A percentile compares a stretch with the other conserved stretches of the same genome.
phyloP scores from a whole-genome alignment of 768 basidiomycete genomes.

The Agaricus subrufescens region DNA sequence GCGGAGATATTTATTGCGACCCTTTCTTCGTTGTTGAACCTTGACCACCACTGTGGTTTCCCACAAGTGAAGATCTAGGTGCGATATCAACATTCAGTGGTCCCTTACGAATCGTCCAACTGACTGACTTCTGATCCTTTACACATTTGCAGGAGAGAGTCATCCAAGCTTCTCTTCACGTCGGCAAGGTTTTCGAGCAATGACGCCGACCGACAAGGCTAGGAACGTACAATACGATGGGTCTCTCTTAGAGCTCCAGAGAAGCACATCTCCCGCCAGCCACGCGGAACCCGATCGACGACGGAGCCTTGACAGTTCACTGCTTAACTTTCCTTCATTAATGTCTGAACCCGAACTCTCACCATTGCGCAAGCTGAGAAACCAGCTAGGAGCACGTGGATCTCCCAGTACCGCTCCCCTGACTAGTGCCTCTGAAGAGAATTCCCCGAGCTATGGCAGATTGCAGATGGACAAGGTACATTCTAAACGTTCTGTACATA shows the following conservation, averaged over 20 bases:
- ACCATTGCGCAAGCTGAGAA: slow-evolving; percentile 2
- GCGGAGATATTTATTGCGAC: too few relatives aligned
- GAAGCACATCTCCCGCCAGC: background rate
- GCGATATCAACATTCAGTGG: too few relatives aligned
- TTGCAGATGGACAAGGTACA: background rate
- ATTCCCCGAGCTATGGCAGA: background rate
- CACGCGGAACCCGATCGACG: background rate
- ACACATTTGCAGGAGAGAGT: too few relatives aligned
- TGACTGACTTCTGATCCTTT: too few relatives aligned
- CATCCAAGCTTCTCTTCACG: too few relatives aligned
- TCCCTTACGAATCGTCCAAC: too few relatives aligned
- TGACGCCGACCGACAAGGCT: too few relatives aligned
- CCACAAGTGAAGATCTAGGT: too few relatives aligned
- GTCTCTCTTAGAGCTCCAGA: background rate
- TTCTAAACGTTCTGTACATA: background rate
- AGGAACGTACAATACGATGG: too few relatives aligned
- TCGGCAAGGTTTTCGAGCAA: too few relatives aligned
- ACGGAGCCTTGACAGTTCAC: background rate
- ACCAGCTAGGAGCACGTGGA: slow-evolving; percentile 1
- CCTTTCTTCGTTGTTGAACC: too few relatives aligned
- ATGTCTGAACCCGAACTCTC: slow-evolving; percentile 5
- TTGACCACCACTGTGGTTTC: too few relatives aligned
- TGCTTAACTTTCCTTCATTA: slow-evolving; percentile 6
- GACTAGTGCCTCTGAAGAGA: slow-evolving; percentile 7
- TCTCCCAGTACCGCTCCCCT: background rate